Percentiles rank a stretch among this genome's conserved stretches.
Conservation (phyloP, 257 asterid genomes). For the Cynanchum wilfordii region DNA sequence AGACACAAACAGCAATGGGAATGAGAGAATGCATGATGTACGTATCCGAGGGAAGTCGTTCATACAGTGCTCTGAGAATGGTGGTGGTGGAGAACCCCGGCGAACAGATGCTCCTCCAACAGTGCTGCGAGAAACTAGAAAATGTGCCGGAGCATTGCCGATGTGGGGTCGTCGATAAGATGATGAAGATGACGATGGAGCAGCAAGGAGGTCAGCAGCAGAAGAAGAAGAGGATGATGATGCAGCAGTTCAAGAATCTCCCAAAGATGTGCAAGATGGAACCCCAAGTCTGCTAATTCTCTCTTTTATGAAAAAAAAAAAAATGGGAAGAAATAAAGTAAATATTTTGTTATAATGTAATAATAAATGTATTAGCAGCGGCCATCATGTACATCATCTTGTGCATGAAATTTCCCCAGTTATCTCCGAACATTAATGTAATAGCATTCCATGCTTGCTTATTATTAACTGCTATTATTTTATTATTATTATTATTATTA, state of each 20-base stretch:
- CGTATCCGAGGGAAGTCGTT: background rate
- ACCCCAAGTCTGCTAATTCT: too few species aligned
- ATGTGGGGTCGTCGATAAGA: background rate
- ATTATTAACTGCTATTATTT: too few species aligned
- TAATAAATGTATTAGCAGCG: too few species aligned
- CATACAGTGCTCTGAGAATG: background rate
- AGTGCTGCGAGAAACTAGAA: background rate
- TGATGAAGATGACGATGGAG: background rate
- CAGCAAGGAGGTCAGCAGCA: background rate
- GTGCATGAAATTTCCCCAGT: too few species aligned
- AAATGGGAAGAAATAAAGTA: too few species aligned
- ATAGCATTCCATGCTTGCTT: too few species aligned
- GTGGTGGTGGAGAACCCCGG: background rate
- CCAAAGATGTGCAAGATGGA: background rate
- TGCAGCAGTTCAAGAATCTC: background rate
- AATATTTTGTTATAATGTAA: too few species aligned
- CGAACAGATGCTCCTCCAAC: background rate
- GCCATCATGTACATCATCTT: too few species aligned
- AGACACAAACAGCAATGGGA: background rate
- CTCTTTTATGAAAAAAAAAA: too few species aligned
- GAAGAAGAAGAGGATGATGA: background rate
- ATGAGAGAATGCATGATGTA: background rate
- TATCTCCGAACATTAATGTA: too few species aligned
- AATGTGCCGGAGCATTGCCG: background rate
- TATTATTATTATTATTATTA: too few species aligned